Base-by-base conservation (phyloP, 2,329 filamentous ascomycete genomes). In the Aureobasidium sp. region DNA sequence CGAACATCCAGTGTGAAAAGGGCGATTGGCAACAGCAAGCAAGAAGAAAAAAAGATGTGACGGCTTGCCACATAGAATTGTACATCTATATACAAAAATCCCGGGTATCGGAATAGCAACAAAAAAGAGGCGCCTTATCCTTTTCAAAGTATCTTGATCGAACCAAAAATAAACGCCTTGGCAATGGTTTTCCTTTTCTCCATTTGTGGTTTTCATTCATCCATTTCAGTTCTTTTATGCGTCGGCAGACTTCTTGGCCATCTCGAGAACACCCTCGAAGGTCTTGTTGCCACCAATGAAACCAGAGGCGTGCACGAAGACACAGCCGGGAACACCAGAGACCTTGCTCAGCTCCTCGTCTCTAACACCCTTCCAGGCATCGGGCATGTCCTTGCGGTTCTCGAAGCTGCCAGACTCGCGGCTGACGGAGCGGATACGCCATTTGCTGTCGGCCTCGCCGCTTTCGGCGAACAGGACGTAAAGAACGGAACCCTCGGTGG, bases 241-340 rank as follows among this genome's bases (percentile, higher is more conserved):
- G 44, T 77, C 83, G 65, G 90, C 77, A 2, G 89, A 88, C 80
- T 89, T 90, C 74, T 82, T 77, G 5, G 92, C 91, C 91, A 97
- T 96, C 62, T 86, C 85, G 73, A 90, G 82, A 30, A 86, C 92
- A 34, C 94, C 94, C 64, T 96, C 90, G 69, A 89, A 94, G 0
- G 89, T 95, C 81, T 89, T 88, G 76, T 97, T 95, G 2, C 94
- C 94, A 21, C 94, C 94, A 71, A 97, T 97, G 77, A 99, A 99
- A 32, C 94, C 94, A 59, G 88, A 87, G 3, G 92, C 92, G 73
- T 99, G 94, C 34, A 97, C 89, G 73, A 99, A 99, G 32, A 99
- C 87, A 65, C 90, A 87, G 7, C 92, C 90, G 5, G 79, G 78
- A 32, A 91, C 79, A 39, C 86, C 85, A 29, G 82, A 78, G 16